Percentiles rank a stretch among this genome's conserved stretches.
phyloP scores from a whole-genome alignment of 441 rosid genomes.

The Aleurites moluccanus region DNA sequence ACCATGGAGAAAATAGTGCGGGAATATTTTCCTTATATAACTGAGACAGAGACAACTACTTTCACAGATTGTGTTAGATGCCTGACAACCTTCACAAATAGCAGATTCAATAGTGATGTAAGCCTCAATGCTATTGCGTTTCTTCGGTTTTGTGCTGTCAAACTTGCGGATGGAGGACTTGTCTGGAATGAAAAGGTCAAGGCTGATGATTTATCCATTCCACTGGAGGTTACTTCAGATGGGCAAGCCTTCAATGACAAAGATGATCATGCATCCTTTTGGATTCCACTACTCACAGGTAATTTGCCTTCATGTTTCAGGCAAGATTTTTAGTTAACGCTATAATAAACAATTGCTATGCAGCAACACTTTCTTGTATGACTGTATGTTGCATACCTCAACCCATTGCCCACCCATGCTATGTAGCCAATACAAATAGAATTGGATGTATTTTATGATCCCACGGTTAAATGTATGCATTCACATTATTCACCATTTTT shows the following conservation, averaged over 20 bases:
- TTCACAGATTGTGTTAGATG: slow-evolving; percentile 97
- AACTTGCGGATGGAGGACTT: slow-evolving; percentile 96
- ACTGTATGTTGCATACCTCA: neutral
- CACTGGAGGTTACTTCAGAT: slow-evolving; percentile 40
- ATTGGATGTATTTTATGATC: neutral
- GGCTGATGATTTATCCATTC: slow-evolving; percentile 41
- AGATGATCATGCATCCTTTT: slow-evolving; percentile 84
- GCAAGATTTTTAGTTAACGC: slow-evolving; percentile 16
- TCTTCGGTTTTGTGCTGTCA: slow-evolving; percentile 95
- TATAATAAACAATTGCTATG: neutral
- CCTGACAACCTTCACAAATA: slow-evolving; percentile 90
- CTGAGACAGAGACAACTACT: slow-evolving; percentile 90
- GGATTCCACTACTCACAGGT: slow-evolving; percentile 98
- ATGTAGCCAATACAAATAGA: neutral
- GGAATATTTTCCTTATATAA: slow-evolving; percentile 89
- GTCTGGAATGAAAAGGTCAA: slow-evolving; percentile 57
- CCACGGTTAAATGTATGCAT: neutral
- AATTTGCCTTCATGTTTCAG: slow-evolving; percentile 20
- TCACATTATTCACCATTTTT: neutral
- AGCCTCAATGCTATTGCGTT: slow-evolving; percentile 98
- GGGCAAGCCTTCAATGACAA: slow-evolving; percentile 41
- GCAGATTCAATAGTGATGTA: slow-evolving; percentile 89
- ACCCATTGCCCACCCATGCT: neutral
- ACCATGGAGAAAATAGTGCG: slow-evolving; percentile 98
- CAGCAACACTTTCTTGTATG: neutral